Conservation (phyloP, 495 filamentous ascomycete genomes). For the Jackrogersella multiformis region DNA sequence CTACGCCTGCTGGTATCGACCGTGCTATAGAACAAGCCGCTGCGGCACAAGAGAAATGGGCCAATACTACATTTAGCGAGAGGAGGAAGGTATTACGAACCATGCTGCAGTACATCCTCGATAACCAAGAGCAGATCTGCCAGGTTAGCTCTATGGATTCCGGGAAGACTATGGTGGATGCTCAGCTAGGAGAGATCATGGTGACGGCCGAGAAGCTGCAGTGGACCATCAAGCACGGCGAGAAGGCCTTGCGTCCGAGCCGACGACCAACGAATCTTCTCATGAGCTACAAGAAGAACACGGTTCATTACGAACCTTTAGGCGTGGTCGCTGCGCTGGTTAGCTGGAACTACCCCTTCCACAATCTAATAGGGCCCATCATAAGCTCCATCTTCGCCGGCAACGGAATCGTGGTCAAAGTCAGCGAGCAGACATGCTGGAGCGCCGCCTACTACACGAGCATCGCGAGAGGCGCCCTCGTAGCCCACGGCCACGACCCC, state of each 20-base stretch:
- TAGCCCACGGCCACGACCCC: slow-evolving; percentile 83
- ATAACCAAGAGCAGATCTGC: slow-evolving; percentile 89
- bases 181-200: slow-evolving; percentile 90
- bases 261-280: slow-evolving; percentile 82
- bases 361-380: slow-evolving; percentile 91
- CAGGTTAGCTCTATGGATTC: slow-evolving; percentile 89
- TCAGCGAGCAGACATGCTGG: slow-evolving; percentile 94
- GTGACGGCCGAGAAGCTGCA: slow-evolving; percentile 92
- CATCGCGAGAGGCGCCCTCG: slow-evolving; percentile 79
- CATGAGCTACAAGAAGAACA: slow-evolving; percentile 95
- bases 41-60: slow-evolving; percentile 83
- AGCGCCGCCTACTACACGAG: slow-evolving; percentile 80
- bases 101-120: slow-evolving; percentile 82
- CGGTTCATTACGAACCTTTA: slow-evolving; percentile 88
- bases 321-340: slow-evolving; percentile 92
- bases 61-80: slow-evolving; percentile 77
- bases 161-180: slow-evolving; percentile 97
- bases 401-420: slow-evolving; percentile 90
- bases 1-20: slow-evolving; percentile 81
- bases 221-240: slow-evolving; percentile 94
- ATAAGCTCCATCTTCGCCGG: slow-evolving; percentile 94
- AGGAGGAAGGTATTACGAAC: slow-evolving; percentile 83
- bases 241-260: slow-evolving; percentile 77
- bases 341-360: slow-evolving; percentile 97
- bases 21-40: slow-evolving; percentile 76